These are phyloP conservation scores for Globisporangium acanthophoron DNA, from an alignment of 352 stramenopile species.

Conservation along the genomic window DNA sequence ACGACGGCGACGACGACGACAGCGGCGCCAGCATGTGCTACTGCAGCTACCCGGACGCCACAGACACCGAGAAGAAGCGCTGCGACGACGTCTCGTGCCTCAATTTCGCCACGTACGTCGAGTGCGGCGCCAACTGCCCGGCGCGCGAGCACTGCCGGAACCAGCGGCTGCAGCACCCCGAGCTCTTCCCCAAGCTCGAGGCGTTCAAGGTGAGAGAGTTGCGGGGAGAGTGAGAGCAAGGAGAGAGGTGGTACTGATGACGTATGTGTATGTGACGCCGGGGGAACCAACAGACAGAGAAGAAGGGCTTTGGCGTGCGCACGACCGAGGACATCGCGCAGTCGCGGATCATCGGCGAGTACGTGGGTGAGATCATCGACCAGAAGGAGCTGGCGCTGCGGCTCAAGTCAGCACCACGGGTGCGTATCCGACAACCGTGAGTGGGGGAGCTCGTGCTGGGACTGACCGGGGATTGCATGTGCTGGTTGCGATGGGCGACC, in stretches of 20 bases:
- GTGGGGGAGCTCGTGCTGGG: background rate
- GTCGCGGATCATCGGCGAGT: conserved; percentile 81
- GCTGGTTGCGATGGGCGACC: too few species aligned
- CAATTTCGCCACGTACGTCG: conserved; percentile 87
- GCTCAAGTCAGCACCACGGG: conserved; percentile 51
- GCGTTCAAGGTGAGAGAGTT: conserved; percentile 45
- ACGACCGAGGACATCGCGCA: conserved; percentile 54
- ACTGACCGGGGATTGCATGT: background rate
- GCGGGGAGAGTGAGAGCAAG: background rate
- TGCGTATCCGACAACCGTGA: conserved; percentile 9
- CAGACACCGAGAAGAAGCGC: conserved; percentile 36
- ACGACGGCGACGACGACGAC: conserved; percentile 25
- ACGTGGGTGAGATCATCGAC: conserved; percentile 91
- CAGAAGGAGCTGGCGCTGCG: conserved; percentile 68
- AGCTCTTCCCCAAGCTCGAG: conserved; percentile 59
- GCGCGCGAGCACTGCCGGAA: conserved; percentile 54
- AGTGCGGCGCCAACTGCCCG: conserved; percentile 52
- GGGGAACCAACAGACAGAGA: conserved; percentile 30
- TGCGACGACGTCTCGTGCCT: conserved; percentile 85
- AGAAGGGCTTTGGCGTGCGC: conserved; percentile 85
- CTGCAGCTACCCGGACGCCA: conserved; percentile 38
- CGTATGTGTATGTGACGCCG: background rate
- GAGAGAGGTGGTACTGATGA: background rate
- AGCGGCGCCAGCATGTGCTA: conserved; percentile 55
- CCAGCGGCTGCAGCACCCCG: conserved; percentile 68